phyloP scores from a whole-genome alignment of 495 filamentous ascomycete species.

The Hypoxylon trugodes region DNA sequence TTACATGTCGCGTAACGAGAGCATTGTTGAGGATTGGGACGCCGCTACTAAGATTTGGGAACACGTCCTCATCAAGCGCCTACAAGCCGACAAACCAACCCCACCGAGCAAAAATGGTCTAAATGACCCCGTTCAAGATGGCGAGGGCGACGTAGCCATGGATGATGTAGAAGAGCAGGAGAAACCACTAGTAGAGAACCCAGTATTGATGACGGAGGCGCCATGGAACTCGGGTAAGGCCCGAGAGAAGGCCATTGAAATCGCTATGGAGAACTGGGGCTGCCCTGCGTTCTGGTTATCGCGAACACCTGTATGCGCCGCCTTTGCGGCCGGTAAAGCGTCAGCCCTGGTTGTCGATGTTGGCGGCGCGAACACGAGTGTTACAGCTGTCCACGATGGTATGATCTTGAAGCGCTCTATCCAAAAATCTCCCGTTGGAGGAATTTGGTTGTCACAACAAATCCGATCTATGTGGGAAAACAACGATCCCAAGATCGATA shows the following conservation, averaged over 20 bases:
- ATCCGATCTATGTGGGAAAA: slow-evolving; percentile 80
- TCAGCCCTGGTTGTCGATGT: slow-evolving; percentile 92
- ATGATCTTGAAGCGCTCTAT: slow-evolving; percentile 91
- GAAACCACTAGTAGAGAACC: slow-evolving; percentile 85
- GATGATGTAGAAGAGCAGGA: slow-evolving; percentile 68
- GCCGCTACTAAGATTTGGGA: slow-evolving; percentile 90
- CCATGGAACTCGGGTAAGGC: slow-evolving; percentile 89
- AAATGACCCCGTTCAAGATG: slow-evolving; percentile 69
- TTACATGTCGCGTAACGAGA: slow-evolving; percentile 82
- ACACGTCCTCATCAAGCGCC: slow-evolving; percentile 71
- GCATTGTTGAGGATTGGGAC: slow-evolving; percentile 96
- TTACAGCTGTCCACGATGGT: slow-evolving; percentile 93
- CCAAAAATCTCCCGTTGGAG: slow-evolving; percentile 82
- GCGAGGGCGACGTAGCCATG: slow-evolving; percentile 71
- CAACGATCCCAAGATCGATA: slow-evolving; percentile 77
- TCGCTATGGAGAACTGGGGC: slow-evolving; percentile 95
- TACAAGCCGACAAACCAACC: slow-evolving; percentile 74
- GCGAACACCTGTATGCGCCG: slow-evolving; percentile 60
- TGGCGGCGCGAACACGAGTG: slow-evolving; percentile 87
- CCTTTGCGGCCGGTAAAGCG: slow-evolving; percentile 90
- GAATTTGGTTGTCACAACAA: slow-evolving; percentile 88
- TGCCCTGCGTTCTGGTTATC: slow-evolving; percentile 92
- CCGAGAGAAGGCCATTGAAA: slow-evolving; percentile 90
- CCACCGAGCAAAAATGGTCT: slow-evolving; percentile 75
- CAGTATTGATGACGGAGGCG: slow-evolving; percentile 91